These are phyloP conservation scores for Pelargonium nanum DNA, from an alignment of 345 rosid species.

Conservation along the genomic window DNA sequence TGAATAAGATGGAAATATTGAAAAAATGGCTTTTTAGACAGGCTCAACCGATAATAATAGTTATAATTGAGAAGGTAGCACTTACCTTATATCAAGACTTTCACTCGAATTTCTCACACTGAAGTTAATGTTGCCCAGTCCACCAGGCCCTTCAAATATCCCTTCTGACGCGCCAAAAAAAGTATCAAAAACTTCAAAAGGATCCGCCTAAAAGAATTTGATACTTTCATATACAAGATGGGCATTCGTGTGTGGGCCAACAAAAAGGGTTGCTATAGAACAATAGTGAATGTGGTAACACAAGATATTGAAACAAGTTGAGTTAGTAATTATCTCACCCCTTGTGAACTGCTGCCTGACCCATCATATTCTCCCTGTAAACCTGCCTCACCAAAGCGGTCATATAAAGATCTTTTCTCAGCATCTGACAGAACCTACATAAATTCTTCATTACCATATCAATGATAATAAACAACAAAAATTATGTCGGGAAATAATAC, in stretches of 20 bases:
- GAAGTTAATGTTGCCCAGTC: constrained; percentile 44
- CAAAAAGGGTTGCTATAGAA: too few relatives aligned
- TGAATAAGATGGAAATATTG: too few relatives aligned
- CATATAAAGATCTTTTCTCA: constrained; percentile 80
- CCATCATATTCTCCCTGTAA: constrained; percentile 51
- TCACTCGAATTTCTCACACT: constrained; percentile 40
- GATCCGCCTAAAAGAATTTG: constrained; percentile 52
- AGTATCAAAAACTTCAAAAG: constrained; percentile 63
- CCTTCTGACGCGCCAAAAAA: constrained; percentile 80
- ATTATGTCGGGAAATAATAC: not conserved
- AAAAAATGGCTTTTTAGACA: too few relatives aligned
- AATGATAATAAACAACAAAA: constrained; percentile 6
- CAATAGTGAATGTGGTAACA: too few relatives aligned
- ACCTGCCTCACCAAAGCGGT: constrained; percentile 76
- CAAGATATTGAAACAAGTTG: too few relatives aligned
- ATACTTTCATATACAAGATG: too few relatives aligned
- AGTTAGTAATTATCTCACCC: constrained; percentile 34
- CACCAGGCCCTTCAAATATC: constrained; percentile 52
- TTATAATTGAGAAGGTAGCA: not conserved
- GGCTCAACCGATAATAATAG: too few relatives aligned
- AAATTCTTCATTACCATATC: constrained; percentile 28
- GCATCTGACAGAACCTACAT: constrained; percentile 89
- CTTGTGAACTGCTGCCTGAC: constrained; percentile 32
- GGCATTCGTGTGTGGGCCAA: too few relatives aligned
- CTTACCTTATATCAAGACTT: constrained; percentile 72